phyloP scores from a whole-genome alignment of 495 filamentous ascomycete genomes.

The Sordaria brevicollis region DNA sequence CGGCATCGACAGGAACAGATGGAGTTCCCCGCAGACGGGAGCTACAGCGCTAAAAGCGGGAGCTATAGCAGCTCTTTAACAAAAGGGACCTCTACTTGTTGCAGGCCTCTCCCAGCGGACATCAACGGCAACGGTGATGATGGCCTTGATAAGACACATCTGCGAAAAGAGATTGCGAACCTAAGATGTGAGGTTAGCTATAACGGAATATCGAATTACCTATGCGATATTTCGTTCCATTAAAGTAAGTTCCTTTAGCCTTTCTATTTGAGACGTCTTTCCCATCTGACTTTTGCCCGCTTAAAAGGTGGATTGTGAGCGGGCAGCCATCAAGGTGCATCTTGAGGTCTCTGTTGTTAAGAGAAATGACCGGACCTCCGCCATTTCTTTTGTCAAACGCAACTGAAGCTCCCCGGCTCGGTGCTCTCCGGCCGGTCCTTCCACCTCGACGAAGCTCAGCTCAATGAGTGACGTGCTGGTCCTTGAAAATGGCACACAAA shows the following conservation, averaged over 20 bases:
- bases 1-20: background rate
- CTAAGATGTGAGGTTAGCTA: too few species aligned
- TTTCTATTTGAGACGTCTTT: too few species aligned
- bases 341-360: too few species aligned
- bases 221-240: too few species aligned
- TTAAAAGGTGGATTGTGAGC: background rate
- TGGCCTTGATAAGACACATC: too few species aligned
- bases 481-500: background rate
- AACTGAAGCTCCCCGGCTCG: too few species aligned
- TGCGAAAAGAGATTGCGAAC: too few species aligned
- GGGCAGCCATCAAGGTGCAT: background rate
- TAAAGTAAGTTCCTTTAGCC: too few species aligned
- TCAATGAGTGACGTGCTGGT: background rate
- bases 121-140: background rate
- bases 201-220: too few species aligned
- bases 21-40: background rate
- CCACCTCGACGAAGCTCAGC: background rate
- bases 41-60: background rate
- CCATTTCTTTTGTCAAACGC: too few species aligned
- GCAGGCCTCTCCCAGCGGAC: background rate
- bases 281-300: too few species aligned
- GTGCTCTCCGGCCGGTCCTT: background rate
- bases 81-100: background rate
- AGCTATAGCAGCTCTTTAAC: background rate
- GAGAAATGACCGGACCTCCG: too few species aligned